Evolutionary conservation across 2,329 filamentous ascomycete genomes (phyloP), one percentile per base, ranked within the genome.

Genomic region (Albifimbria verrucaria): DNA sequence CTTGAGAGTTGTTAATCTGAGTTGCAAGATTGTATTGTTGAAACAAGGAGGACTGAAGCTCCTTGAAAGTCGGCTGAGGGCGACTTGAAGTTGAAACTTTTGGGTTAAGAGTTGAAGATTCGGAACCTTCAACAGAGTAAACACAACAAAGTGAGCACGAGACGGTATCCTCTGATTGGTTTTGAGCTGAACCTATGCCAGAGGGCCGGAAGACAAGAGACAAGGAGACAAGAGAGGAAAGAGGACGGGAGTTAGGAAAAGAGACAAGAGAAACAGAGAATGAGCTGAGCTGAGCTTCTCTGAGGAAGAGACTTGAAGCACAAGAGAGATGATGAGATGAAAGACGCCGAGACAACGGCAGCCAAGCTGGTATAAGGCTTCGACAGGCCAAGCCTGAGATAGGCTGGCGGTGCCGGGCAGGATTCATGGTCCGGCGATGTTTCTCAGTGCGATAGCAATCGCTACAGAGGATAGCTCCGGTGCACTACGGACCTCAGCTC

Each of bases 141-240:
- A n/a, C n/a, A n/a, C n/a, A n/a, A n/a, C n/a, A n/a, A 39, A n/a
- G 15, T n/a, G 32, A 39, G 32, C 12, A 39, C 32, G 32, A 17
- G 18, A 17, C 12, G 26, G 32, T 17, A 4, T n/a, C 18, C 18
- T 39, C 32, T 39, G 32, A 12, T 39, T n/a, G 32, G 32, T 39
- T 39, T n/a, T 39, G 32, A 39, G 32, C 32, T 39, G 15, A 39
- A 39, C 32, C 32, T 12, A 39, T 39, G 4, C 32, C 12, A n/a
- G 18, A 39, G 32, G 15, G 15, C 32, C 32, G 42, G 46, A 53
- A 49, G 42, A 50, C 57, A 53, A 60, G 28, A 32, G 52, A 51
- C 20, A 55, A 51, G 56, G 22, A 47, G 24, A 53, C 32, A 53
- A 26, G 52, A 52, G 52, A 55, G 54, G 43, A 50, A 55, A 43